Evolutionary conservation across 148 eudicot genomes (phyloP).

Genomic region (Spergularia bocconei): DNA sequence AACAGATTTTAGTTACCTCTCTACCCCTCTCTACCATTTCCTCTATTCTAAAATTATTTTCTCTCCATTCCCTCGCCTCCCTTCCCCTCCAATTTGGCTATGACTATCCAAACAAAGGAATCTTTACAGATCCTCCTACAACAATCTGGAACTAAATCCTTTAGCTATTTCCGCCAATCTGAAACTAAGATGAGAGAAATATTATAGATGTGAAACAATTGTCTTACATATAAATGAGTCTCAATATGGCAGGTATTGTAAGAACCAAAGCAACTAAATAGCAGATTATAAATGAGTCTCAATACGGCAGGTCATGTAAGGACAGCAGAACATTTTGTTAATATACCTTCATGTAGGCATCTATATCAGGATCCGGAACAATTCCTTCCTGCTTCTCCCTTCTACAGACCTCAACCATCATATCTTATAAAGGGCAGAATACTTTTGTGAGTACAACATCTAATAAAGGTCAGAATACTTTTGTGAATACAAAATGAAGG

Average conservation of each 20-base stretch:
- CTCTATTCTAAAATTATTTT: no score
- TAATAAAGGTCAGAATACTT: background rate
- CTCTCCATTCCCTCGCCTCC: no score
- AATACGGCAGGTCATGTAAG: background rate
- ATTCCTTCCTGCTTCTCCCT: constrained; percentile 77
- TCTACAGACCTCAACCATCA: constrained; percentile 55
- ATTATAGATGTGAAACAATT: background rate
- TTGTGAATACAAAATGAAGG: background rate
- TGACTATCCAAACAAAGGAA: background rate
- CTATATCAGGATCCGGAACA: constrained; percentile 73
- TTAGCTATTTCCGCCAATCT: background rate
- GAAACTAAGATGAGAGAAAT: background rate
- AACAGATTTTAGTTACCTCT: no score
- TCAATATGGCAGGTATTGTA: background rate
- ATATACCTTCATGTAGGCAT: constrained; percentile 81
- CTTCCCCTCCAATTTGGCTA: no score
- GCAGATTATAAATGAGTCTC: background rate
- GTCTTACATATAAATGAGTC: background rate
- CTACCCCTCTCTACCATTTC: no score
- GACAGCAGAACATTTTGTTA: background rate
- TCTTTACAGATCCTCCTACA: no score
- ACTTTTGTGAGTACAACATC: constrained; percentile 24
- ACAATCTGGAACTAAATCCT: background rate
- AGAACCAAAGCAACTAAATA: background rate
- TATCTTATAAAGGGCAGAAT: constrained; percentile 31